Base-by-base conservation (phyloP, 2,329 filamentous ascomycete species). In the Beauveria sp. region DNA sequence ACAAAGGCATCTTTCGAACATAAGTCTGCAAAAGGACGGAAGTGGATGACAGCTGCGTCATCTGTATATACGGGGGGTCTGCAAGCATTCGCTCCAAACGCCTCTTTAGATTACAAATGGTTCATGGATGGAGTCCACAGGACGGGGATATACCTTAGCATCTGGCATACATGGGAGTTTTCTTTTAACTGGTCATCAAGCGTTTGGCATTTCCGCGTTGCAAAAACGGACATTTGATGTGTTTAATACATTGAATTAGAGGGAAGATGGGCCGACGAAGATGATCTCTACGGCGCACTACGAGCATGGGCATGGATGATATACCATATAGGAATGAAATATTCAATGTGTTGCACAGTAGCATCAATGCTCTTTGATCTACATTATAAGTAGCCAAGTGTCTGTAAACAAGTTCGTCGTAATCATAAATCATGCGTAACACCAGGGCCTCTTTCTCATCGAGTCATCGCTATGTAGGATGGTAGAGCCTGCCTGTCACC, bases 161-260 rank as follows among this genome's bases (percentile, higher is more conserved):
- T 61, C 47, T 56, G 44, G 60, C 60, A 62, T 62, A 46, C 53
- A 41, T 46, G 59, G 18, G 59, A 55, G 59, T 61, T 61, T 54
- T 50, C n/a, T n/a, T 46, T 40, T 34, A 5, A 14, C 5, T 22
- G 43, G 41, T 22, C 9, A 20, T 18, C 41, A n/a, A 30, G 41
- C 18, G 18, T 18, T 12, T 56, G 41, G 12, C 26, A 16, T 34
- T 58, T 58, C 18, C 44, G 44, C 20, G 10, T 46, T n/a, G 18
- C 41, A 22, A 43, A 37, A 18, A 20, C 34, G 53, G 24, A 4
- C 22, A 22, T 41, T 46, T 43, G 14, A 28, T 54, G 51, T 54
- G 34, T 51, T 51, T 47, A 54, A 37, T 47, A 37, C n/a, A 28
- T 41, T 7, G 22, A 56, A 10, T 26, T 47, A 47, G 34, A 52